phyloP scores from a whole-genome alignment of 2,329 filamentous ascomycete genomes.

The Neonectria magnoliae region DNA sequence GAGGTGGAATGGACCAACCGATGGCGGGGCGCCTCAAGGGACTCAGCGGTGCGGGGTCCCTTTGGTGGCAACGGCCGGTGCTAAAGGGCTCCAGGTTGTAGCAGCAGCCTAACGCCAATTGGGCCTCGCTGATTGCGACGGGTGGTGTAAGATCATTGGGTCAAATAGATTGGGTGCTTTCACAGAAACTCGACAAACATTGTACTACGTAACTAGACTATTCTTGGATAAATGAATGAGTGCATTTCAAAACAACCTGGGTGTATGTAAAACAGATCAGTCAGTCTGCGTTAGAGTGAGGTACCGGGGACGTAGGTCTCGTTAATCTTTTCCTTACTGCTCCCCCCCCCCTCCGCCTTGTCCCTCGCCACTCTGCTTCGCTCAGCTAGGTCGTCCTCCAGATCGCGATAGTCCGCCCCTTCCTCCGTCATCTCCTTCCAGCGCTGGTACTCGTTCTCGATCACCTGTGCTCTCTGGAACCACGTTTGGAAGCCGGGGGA shows the following conservation, averaged over 20 bases:
- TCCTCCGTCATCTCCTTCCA: slow-evolving; percentile 47
- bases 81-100: neutral
- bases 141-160: slow-evolving; percentile 44
- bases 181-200: neutral
- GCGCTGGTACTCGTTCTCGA: slow-evolving; percentile 40
- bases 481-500: neutral
- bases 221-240: neutral
- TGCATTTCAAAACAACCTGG: neutral
- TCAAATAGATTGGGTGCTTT: slow-evolving; percentile 1
- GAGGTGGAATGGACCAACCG: slow-evolving; percentile 13
- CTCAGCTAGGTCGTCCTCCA: slow-evolving; percentile 41
- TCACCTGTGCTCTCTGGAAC: slow-evolving; percentile 11
- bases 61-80: slow-evolving; percentile 2
- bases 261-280: neutral
- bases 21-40: slow-evolving; percentile 5
- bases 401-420: slow-evolving; percentile 46
- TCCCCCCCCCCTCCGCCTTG: neutral
- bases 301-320: neutral
- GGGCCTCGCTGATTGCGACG: slow-evolving; percentile 20
- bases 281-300: neutral
- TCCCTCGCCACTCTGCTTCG: slow-evolving; percentile 14
- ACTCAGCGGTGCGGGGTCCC: slow-evolving; percentile 18
- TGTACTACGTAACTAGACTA: too few species aligned
- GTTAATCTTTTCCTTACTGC: neutral
- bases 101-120: slow-evolving; percentile 17